phyloP scores from a whole-genome alignment of 2,329 filamentous ascomycete genomes.

The Colletotrichum limetticola region DNA sequence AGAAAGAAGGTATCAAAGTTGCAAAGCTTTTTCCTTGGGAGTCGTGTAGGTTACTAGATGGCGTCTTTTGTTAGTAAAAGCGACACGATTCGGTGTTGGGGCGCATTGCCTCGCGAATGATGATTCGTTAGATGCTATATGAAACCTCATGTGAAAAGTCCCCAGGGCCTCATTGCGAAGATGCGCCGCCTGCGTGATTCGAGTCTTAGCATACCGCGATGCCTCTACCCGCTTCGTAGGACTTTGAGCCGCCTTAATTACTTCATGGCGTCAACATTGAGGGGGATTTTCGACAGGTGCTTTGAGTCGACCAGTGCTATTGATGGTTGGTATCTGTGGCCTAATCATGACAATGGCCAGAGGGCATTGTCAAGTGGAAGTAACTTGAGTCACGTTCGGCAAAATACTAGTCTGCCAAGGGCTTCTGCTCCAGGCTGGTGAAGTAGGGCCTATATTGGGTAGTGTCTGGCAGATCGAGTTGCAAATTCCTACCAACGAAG shows the following conservation, averaged over 20 bases:
- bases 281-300: too few species aligned
- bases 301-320: too few species aligned
- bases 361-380: too few species aligned
- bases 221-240: neutral
- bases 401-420: too few species aligned
- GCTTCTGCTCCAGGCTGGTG: too few species aligned
- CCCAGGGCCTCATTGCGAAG: neutral
- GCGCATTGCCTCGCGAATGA: neutral
- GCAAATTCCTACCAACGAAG: too few species aligned
- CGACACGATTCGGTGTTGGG: constrained; percentile 29
- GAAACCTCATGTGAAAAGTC: neutral
- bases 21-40: neutral
- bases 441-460: too few species aligned
- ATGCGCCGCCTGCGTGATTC: neutral
- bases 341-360: too few species aligned
- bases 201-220: neutral
- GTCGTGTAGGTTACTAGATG: constrained; percentile 28
- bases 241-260: neutral
- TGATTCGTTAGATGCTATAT: neutral
- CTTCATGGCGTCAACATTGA: too few species aligned
- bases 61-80: constrained; percentile 27
- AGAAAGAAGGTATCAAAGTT: neutral
- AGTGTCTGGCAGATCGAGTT: too few species aligned
- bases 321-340: too few species aligned
- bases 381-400: too few species aligned